Conservation (phyloP, 2,329 filamentous ascomycete species). For the Clarireedia sp. region DNA sequence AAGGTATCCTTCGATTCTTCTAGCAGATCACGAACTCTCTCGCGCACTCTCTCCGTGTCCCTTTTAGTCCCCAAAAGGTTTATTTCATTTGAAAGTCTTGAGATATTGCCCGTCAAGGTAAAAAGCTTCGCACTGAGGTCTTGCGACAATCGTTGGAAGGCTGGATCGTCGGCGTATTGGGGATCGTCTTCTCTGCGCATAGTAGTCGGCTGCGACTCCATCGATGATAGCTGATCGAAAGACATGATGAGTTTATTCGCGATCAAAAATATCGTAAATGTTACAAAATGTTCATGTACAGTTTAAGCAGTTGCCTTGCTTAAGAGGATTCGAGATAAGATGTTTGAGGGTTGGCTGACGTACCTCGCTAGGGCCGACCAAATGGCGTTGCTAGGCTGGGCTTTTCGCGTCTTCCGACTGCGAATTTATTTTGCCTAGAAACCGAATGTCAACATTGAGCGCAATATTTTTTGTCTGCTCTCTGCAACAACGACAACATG, state of each 20-base stretch:
- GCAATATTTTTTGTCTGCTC: constrained; percentile 6
- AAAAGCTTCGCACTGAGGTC: constrained; percentile 84
- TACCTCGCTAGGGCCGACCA: constrained; percentile 9
- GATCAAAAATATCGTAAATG: background rate
- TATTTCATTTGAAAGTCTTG: constrained; percentile 76
- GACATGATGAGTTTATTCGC: constrained; percentile 54
- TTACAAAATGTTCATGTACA: background rate
- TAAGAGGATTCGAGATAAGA: background rate
- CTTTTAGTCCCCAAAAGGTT: constrained; percentile 80
- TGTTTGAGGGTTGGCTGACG: constrained; percentile 20
- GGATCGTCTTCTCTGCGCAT: constrained; percentile 62
- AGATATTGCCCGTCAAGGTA: constrained; percentile 79
- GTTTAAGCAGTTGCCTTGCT: constrained; percentile 9
- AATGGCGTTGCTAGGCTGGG: background rate
- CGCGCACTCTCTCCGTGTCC: constrained; percentile 83
- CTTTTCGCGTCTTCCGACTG: constrained; percentile 3
- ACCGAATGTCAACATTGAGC: constrained; percentile 20
- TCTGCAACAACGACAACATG: constrained; percentile 16
- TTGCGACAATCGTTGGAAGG: constrained; percentile 77
- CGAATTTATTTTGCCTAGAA: constrained; percentile 20
- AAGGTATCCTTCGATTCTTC: constrained; percentile 82
- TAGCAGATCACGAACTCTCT: constrained; percentile 79
- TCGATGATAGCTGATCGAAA: constrained; percentile 75
- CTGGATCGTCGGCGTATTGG: constrained; percentile 82
- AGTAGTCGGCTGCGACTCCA: constrained; percentile 72